Percentiles rank a stretch among this genome's conserved stretches.
These are phyloP conservation scores for Petunia hybrid DNA, from an alignment of 305 asterid genomes.

Conservation along the genomic window DNA sequence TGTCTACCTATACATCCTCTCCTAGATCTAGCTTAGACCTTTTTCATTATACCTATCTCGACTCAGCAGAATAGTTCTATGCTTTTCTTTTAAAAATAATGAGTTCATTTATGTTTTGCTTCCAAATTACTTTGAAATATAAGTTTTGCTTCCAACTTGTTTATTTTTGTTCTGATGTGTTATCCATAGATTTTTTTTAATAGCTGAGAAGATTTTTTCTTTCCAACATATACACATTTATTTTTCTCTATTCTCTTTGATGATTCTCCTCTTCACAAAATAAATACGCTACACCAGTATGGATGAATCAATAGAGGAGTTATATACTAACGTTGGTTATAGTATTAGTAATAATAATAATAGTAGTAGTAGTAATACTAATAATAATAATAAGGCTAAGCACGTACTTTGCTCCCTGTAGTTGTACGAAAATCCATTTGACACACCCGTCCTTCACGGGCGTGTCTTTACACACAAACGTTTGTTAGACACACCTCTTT, in stretches of 20 bases:
- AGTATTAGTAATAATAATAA: too few species aligned
- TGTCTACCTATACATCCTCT: conserved; percentile 11
- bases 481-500: too few species aligned
- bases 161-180: neutral
- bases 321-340: neutral
- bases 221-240: neutral
- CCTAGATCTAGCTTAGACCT: neutral
- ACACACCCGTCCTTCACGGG: too few species aligned
- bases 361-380: too few species aligned
- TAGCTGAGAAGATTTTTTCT: neutral
- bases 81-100: neutral
- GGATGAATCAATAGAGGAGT: neutral
- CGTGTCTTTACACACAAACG: too few species aligned
- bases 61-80: neutral
- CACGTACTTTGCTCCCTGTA: too few species aligned
- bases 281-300: neutral
- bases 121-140: neutral
- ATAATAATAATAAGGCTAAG: too few species aligned
- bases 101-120: conserved; percentile 18
- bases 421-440: too few species aligned
- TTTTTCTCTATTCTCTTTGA: neutral
- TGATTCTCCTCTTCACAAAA: conserved; percentile 5
- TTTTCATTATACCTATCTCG: conserved; percentile 2
- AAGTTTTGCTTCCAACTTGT: conserved; percentile 2
- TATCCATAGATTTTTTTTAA: neutral